Evolutionary conservation across 345 rosid species (phyloP), one percentile per base, ranked within the genome.

Genomic region (Ceriops decandra): DNA sequence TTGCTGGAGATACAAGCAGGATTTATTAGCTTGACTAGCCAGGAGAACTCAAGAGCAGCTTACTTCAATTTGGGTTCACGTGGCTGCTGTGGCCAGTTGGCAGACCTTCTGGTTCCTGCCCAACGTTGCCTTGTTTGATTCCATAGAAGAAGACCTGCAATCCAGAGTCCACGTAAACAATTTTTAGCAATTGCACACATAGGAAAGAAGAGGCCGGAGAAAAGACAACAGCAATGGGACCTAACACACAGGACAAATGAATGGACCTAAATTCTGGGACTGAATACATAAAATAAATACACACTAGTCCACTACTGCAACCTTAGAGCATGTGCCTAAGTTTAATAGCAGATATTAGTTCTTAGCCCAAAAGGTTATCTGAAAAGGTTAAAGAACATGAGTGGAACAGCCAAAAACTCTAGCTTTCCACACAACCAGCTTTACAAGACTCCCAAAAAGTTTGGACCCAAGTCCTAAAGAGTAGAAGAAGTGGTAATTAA

Each of bases 81-180:
- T 49, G 74, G n/a, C 38, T 63, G 70, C 13, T 52, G 61, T 35
- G 57, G 52, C 46, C 24, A 60, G 42, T 63, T 68, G 24, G 17
- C 33, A 42, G 74, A 60, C 57, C 47, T 69, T 47, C 65, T 69
- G 52, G 64, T 71, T 64, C 70, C 73, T 51, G 69, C 70, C 78
- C 78, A 75, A 15, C 52, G 60, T 15, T 75, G 74, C 54, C 78
- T 63, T 16, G 62, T 75, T 26, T 75, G 78, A 52, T 64, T 69
- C 78, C 78, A 75, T n/a, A 69, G 66, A 35, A 75, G 64, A 75
- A 75, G 77, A 49, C 78, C 78, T 75, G 70, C 69, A 69, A 56
- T 58, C 31, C 27, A 63, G 52, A 62, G 51, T 42, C 59, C 49
- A 42, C 15, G 49, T 42, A 42, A 13, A 42, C 4, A 13, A 42